Base-by-base conservation (phyloP, 164 flowering plant genomes). In the Warburgia ugandensis region DNA sequence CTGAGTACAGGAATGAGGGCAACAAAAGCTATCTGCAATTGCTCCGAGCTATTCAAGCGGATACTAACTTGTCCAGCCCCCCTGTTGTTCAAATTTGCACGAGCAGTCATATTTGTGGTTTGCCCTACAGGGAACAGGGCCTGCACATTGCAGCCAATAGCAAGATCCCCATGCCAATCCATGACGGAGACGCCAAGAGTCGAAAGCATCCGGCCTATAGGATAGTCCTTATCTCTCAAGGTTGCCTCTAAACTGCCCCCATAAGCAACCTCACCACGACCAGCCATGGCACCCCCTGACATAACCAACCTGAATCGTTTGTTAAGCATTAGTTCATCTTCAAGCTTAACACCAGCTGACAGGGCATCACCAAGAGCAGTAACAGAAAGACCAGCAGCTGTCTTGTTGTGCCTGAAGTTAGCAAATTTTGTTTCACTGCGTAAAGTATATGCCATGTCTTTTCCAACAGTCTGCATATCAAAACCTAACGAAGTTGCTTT, bases 121-220 rank as follows among this genome's bases (percentile, higher is more conserved):
- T 84, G 73, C 38, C 99, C 95, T 16, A 88, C 48, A 6, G 99
- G 95, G 6, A 92, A 35, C 78, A 83, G 99, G 5, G 84, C 73
- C 61, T 88, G 97, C 28, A 84, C 25, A 69, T 92, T 88, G 64
- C 89, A 73, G 2, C 96, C 96, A 50, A 84, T 64, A 9, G 97
- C 97, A 58, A 84, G 86, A 71, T 92, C 99, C 26, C 96, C 97
- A 69, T 88, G 97, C 94, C 95, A 92, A 61, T 92, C 97, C 95
- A 92, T 86, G 39, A 86, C 55, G 26, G 99, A 92, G 19, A 92
- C 74, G 35, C 89, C 91, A 39, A 92, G 70, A 3, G 94, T 86
- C 3, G 95, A 65, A 16, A 80, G 65, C 2, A 70, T 80, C 28
- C 87, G 91, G 35, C 99, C 89, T 14, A 83, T 39, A 13, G 95